A percentile compares a stretch with the other conserved stretches of the same genome.
These are phyloP conservation scores for Protea cynaroides DNA, from an alignment of 164 flowering plant species.

Conservation along the genomic window DNA sequence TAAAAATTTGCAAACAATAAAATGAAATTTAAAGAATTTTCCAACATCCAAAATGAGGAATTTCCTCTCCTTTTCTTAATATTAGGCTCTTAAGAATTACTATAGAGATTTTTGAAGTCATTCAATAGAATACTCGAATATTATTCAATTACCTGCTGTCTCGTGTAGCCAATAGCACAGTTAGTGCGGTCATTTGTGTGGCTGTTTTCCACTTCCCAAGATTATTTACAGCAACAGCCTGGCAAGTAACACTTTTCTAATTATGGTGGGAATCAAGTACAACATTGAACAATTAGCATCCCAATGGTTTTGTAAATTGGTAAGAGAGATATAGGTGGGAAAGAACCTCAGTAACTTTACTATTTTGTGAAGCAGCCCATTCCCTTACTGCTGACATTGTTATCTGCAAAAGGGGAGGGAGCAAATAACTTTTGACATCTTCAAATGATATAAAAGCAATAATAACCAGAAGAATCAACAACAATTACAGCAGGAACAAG, in stretches of 20 bases:
- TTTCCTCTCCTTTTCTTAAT: not conserved
- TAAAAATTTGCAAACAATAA: conserved; percentile 7
- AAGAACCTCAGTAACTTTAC: conserved; percentile 70
- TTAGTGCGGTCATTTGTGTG: conserved; percentile 87
- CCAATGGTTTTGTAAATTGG: not conserved
- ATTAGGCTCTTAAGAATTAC: not conserved
- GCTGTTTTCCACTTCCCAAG: conserved; percentile 99
- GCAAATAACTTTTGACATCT: not conserved
- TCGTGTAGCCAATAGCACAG: conserved; percentile 74
- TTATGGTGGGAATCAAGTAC: not conserved
- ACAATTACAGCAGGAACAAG: not conserved
- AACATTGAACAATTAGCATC: not conserved
- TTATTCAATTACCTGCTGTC: conserved; percentile 48
- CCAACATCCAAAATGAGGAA: not conserved
- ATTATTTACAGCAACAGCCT: conserved; percentile 98
- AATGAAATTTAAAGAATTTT: not conserved
- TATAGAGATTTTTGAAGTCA: not conserved
- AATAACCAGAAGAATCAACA: not conserved
- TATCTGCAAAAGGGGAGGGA: conserved; percentile 44
- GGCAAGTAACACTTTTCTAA: conserved; percentile 6
- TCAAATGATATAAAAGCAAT: not conserved
- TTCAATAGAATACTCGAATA: conserved; percentile 7
- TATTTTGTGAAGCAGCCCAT: conserved; percentile 97
- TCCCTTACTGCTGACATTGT: conserved; percentile 99
- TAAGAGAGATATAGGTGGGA: not conserved